Evolutionary conservation across 2,329 filamentous ascomycete species (phyloP).

Genomic region (Alternaria ventricosa): DNA sequence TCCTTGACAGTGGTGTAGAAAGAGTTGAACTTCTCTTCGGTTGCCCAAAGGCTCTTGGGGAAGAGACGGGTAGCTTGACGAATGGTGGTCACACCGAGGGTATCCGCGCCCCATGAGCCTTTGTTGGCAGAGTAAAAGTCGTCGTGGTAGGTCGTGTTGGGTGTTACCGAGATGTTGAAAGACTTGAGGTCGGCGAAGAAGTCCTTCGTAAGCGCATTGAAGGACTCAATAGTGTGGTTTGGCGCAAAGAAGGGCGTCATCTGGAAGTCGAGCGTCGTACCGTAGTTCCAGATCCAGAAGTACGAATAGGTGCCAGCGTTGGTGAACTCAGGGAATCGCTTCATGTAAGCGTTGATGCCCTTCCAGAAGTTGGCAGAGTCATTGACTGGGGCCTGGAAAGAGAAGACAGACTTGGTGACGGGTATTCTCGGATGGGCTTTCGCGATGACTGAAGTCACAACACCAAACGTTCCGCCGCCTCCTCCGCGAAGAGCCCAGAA

Average conservation of each 20-base stretch:
- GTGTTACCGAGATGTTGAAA: constrained; percentile 22
- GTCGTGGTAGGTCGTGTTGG: constrained; percentile 17
- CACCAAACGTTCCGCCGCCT: constrained; percentile 27
- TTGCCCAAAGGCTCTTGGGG: constrained; percentile 25
- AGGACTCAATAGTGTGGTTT: constrained; percentile 19
- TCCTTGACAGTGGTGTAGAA: constrained; percentile 19
- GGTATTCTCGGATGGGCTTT: constrained; percentile 26
- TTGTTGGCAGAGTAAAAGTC: constrained; percentile 27
- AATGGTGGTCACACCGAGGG: constrained; percentile 38
- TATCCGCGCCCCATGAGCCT: constrained; percentile 28
- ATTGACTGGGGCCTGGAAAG: constrained; percentile 23
- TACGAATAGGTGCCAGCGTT: constrained; percentile 26
- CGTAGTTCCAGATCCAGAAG: constrained; percentile 22
- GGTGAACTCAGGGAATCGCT: constrained; percentile 20
- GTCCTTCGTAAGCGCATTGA: constrained; percentile 13
- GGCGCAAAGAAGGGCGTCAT: constrained; percentile 27
- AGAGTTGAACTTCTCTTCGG: constrained; percentile 16
- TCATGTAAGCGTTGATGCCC: constrained; percentile 16
- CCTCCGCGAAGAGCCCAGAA: constrained; percentile 28
- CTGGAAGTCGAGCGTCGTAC: constrained; percentile 15
- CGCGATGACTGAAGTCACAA: constrained; percentile 26
- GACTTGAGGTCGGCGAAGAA: constrained; percentile 15
- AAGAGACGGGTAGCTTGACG: constrained; percentile 22
- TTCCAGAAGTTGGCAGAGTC: constrained; percentile 29
- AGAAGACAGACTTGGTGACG: constrained; percentile 34